These are phyloP conservation scores for Gossypium sturtianum DNA, from an alignment of 345 rosid genomes.

Conservation along the genomic window DNA sequence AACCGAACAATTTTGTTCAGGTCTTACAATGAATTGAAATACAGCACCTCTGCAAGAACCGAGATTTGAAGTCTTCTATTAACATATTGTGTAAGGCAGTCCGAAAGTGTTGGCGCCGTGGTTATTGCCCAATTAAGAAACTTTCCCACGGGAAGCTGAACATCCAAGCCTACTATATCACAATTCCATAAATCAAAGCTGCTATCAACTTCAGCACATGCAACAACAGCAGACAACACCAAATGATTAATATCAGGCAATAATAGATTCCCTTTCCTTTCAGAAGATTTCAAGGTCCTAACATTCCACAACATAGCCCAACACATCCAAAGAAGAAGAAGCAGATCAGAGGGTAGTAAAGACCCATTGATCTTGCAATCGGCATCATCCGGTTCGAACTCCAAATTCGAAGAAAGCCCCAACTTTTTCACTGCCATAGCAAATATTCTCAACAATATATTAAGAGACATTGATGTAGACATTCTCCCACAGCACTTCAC, in stretches of 20 bases:
- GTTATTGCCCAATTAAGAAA: constrained; percentile 62
- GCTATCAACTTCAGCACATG: constrained; percentile 46
- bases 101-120: constrained; percentile 51
- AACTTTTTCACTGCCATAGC: constrained; percentile 27
- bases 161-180: constrained; percentile 37
- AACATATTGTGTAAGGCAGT: constrained; percentile 55
- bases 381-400: constrained; percentile 54
- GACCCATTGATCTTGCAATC: constrained; percentile 62
- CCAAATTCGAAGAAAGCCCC: constrained; percentile 46
- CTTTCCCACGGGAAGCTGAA: constrained; percentile 57
- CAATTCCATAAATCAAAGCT: constrained; percentile 55
- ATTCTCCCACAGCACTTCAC: constrained; percentile 76
- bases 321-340: constrained; percentile 58
- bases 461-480: constrained; percentile 48
- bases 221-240: constrained; percentile 53
- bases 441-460: constrained; percentile 51
- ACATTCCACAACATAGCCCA: constrained; percentile 73
- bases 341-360: constrained; percentile 41
- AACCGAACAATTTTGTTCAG: no score
- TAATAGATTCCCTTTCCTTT: constrained; percentile 24
- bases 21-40: no score
- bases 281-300: constrained; percentile 15
- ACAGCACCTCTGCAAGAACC: constrained; percentile 36
- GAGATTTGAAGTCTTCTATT: constrained; percentile 39
- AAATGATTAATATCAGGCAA: constrained; percentile 64